Evolutionary conservation across 2,329 filamentous ascomycete species (phyloP), one percentile per base, ranked within the genome.

Genomic region (Aspergillus ibericus): DNA sequence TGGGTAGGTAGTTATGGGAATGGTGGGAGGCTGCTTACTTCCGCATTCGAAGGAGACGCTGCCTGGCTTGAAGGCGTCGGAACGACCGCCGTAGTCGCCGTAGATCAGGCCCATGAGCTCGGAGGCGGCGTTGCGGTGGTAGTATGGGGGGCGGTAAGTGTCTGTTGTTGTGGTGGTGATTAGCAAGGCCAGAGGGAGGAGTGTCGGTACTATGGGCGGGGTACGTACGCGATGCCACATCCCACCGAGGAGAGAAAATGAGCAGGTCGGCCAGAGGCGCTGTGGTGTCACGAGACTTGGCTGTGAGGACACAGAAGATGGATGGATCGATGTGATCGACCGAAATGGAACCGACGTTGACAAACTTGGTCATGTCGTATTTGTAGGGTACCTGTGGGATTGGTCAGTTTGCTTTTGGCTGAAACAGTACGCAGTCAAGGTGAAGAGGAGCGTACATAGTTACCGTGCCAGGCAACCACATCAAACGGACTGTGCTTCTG

Each of bases 381-480:
- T 78, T 78, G 65, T 72, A 77, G 3, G 75, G 75, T 2, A 72
- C 64, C 71, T 74, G 34, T 10, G n/a, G 4, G 20, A 18, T 10
- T 13, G 5, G 35, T 60, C 16, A 51, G 38, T 58, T 38, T 59
- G 53, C 10, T n/a, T 10, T 9, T 10, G 10, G 25, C 6, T 5
- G 3, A 15, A 3, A 10, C 8, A 9, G 2, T 32, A 32, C 1
- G 3, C 5, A 4, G 27, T 27, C 4, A 5, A 38, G 12, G 35
- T 10, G 16, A 10, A 22, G 9, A 9, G 16, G 27, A 15, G 62
- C 68, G 18, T 62, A 73, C 74, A 65, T 88, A 88, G 53, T 84
- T 86, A n/a, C 87, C 87, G 64, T 89, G 87, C 87, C 88, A 90
- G 1, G 86, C 87, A 0, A 89, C 85, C 1, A 90, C 87, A 64